Percentiles rank a stretch among this genome's conserved stretches.
Conservation (phyloP, 768 basidiomycete genomes). For the Boletus sp. region DNA sequence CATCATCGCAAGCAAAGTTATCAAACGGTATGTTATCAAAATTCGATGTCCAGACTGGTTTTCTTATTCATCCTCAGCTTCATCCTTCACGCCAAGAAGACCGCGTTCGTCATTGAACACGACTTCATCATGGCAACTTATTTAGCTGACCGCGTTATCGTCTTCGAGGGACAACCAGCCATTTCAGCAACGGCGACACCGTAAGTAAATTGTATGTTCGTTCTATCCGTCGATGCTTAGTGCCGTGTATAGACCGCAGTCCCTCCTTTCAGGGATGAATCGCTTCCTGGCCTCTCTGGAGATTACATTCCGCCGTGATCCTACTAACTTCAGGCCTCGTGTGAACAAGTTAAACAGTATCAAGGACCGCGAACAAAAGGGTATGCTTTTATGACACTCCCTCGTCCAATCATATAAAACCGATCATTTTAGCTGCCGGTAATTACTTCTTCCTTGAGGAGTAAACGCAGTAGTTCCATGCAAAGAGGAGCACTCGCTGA, state of each 20-base stretch:
- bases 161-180: slow-evolving; percentile 87
- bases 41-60: background rate
- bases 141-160: slow-evolving; percentile 95
- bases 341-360: slow-evolving; percentile 85
- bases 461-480: slow-evolving; percentile 30
- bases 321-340: slow-evolving; percentile 87
- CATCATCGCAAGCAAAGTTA: slow-evolving; percentile 97
- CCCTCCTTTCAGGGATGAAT: slow-evolving; percentile 96
- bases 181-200: slow-evolving; percentile 86
- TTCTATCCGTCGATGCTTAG: background rate
- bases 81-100: slow-evolving; percentile 95
- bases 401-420: slow-evolving; percentile 7
- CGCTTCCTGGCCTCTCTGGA: slow-evolving; percentile 93
- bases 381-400: slow-evolving; percentile 39
- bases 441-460: slow-evolving; percentile 95
- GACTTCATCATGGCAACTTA: slow-evolving; percentile 99
- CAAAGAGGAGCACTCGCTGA: background rate
- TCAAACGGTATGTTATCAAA: slow-evolving; percentile 69
- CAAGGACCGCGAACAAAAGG: slow-evolving; percentile 87
- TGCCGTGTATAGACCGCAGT: slow-evolving; percentile 68
- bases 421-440: slow-evolving; percentile 53
- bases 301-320: slow-evolving; percentile 98
- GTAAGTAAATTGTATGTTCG: slow-evolving; percentile 44
- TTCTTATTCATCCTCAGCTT: slow-evolving; percentile 48
- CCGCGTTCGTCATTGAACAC: slow-evolving; percentile 99